These are phyloP conservation scores for Pythium pyrilobum DNA, from an alignment of 352 stramenopile species.

Conservation along the genomic window DNA sequence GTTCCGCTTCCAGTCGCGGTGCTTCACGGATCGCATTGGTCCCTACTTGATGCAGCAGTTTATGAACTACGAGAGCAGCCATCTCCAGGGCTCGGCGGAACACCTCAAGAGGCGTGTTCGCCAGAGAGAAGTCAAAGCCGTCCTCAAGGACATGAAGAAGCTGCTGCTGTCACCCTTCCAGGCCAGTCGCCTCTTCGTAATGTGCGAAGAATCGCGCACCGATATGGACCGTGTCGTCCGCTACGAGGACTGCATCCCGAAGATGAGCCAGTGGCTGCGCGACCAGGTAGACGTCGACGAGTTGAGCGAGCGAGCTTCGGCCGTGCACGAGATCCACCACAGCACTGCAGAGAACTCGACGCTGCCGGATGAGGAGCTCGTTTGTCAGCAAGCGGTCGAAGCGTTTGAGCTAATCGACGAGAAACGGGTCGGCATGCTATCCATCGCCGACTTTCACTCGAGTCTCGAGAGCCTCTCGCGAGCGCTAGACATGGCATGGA, in stretches of 20 bases:
- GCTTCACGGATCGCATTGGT: conserved; percentile 32
- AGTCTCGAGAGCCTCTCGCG: conserved; percentile 22
- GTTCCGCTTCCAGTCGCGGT: conserved; percentile 53
- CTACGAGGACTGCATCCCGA: conserved; percentile 36
- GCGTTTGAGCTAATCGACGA: conserved; percentile 35
- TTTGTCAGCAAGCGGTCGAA: conserved; percentile 27
- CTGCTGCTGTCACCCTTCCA: conserved; percentile 49
- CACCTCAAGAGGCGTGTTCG: conserved; percentile 45
- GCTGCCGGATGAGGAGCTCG: conserved; percentile 12
- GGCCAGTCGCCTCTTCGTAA: conserved; percentile 28
- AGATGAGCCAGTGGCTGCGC: conserved; percentile 23
- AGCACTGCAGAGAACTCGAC: not conserved
- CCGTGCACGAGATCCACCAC: conserved; percentile 5
- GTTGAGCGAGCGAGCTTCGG: conserved; percentile 22
- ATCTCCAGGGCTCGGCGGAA: conserved; percentile 35
- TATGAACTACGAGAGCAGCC: conserved; percentile 38
- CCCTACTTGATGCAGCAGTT: conserved; percentile 50
- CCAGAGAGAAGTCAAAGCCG: conserved; percentile 36
- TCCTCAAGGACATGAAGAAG: conserved; percentile 46
- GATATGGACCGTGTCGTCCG: conserved; percentile 28
- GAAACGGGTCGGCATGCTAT: conserved; percentile 27
- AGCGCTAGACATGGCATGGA: conserved; percentile 9
- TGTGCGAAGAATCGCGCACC: conserved; percentile 20
- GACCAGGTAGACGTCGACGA: conserved; percentile 26
- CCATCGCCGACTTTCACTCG: conserved; percentile 28